These are phyloP conservation scores for Ampelomyces quisqualis DNA, from an alignment of 2,329 filamentous ascomycete genomes.

Conservation along the genomic window DNA sequence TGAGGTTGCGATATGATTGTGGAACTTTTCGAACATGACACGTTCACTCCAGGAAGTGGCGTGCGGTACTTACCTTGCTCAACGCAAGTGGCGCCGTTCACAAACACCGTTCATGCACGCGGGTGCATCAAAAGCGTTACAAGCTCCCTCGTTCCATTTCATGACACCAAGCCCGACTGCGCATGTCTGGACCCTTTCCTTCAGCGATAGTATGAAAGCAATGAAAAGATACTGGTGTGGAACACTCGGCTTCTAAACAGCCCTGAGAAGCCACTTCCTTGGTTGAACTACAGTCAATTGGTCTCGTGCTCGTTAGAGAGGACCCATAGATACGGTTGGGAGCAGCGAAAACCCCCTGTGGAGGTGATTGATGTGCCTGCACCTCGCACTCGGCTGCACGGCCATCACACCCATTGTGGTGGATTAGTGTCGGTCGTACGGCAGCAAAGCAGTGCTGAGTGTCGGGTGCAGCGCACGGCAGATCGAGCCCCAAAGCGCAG, in stretches of 20 bases:
- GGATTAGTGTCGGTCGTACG: conserved; percentile 3
- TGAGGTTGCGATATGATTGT: conserved; percentile 15
- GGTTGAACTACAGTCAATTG: conserved; percentile 18
- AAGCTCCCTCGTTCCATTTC: neutral
- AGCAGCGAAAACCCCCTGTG: conserved; percentile 4
- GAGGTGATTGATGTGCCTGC: conserved; percentile 1
- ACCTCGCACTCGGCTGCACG: conserved; percentile 12
- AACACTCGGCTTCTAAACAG: conserved; percentile 15
- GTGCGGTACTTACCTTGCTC: conserved; percentile 14
- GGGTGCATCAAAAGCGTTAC: conserved; percentile 3
- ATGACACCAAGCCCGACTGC: neutral
- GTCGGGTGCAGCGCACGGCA: conserved; percentile 1
- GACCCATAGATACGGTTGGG: conserved; percentile 8
- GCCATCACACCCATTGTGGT: conserved; percentile 11
- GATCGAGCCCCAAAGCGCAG: conserved; percentile 11
- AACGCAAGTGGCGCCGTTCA: conserved; percentile 9
- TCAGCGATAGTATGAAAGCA: conserved; percentile 1
- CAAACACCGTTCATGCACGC: conserved; percentile 10
- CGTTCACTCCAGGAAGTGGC: conserved; percentile 24
- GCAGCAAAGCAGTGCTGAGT: conserved; percentile 4
- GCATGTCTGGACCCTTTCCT: neutral
- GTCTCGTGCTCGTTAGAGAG: conserved; percentile 7
- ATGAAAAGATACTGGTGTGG: neutral
- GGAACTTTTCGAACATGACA: conserved; percentile 18
- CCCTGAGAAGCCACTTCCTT: conserved; percentile 10